Evolutionary conservation across 345 rosid species (phyloP), one percentile per base, ranked within the genome.

Genomic region (Arabidopsis suecica): DNA sequence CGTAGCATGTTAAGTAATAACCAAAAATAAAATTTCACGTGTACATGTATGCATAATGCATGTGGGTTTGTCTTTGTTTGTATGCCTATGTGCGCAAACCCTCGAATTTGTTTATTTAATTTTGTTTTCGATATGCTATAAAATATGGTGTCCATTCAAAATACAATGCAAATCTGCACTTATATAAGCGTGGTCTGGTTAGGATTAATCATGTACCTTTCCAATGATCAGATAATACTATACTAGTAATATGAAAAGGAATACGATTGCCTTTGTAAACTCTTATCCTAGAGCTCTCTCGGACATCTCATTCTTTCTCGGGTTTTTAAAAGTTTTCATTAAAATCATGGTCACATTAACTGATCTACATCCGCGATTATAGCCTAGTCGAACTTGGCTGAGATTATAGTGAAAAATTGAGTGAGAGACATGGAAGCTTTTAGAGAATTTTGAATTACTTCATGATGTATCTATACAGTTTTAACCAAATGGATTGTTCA

Each of bases 21-120:
- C 62, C 16, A 32, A 22, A 65, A 64, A 18, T 7, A 62, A 9
- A 61, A 64, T 3, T 18, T 41, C 71, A 65, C 45, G 36, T 53
- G 37, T 40, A 63, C 54, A 38, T 30, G 61, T 55, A 20, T 54
- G 69, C 70, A 53, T 53, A 62, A 20, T 54, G 69, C 70, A 53
- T 53, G 69, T 54, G 69, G 41, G 76, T 49, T 37, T 23, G 49
- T 71, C 68, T 62, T 49, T 61, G 33, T 13, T 7, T n/a, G 68
- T 37, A 25, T 25, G 37, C n/a, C 10, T 25, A 32, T 45, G 67
- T 47, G 59, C 53, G 18, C 8, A 32, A 44, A 57, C 34, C 40
- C 36, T 23, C 60, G 38, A 53, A 5, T 14, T 41, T 42, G 5
- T 14, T n/a, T 42, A 25, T 9, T 33, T 57, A 16, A 7, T 8